Conservation (phyloP, 441 rosid species). For the Theobroma grandiflorum region DNA sequence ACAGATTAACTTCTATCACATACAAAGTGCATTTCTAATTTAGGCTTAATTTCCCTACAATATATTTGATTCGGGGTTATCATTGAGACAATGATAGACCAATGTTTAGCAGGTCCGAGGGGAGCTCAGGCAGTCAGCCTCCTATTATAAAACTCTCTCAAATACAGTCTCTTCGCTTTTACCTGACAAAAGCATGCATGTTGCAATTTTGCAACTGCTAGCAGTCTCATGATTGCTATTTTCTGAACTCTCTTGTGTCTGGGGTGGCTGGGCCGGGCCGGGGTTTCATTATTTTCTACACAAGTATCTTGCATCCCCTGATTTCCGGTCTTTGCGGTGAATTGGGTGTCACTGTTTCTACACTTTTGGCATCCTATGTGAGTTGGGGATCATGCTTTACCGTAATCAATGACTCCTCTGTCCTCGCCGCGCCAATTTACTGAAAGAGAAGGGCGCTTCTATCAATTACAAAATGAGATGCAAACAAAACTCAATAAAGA, state of each 20-base stretch:
- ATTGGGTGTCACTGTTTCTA: not conserved
- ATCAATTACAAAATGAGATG: too few relatives aligned
- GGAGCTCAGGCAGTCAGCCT: not conserved
- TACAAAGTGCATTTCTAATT: too few relatives aligned
- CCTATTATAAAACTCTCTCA: not conserved
- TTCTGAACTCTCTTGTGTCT: not conserved
- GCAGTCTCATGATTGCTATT: slow-evolving; percentile 17
- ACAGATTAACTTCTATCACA: too few relatives aligned
- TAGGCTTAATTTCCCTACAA: too few relatives aligned
- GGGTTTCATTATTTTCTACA: not conserved
- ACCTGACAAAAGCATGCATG: not conserved
- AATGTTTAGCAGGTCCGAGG: not conserved
- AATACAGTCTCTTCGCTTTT: not conserved
- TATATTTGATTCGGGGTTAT: too few relatives aligned
- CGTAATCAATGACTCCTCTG: not conserved
- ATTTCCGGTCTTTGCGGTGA: slow-evolving; percentile 28
- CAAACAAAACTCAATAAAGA: too few relatives aligned
- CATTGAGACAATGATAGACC: too few relatives aligned
- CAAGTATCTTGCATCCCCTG: slow-evolving; percentile 24
- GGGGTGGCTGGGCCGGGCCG: not conserved
- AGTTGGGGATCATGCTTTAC: not conserved
- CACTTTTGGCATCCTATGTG: slow-evolving; percentile 20
- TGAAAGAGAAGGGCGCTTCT: not conserved
- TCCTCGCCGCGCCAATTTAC: not conserved
- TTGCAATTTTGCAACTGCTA: not conserved